Evolutionary conservation across 108 stramenopile species (phyloP).

Genomic region (Fragilaria radians): DNA sequence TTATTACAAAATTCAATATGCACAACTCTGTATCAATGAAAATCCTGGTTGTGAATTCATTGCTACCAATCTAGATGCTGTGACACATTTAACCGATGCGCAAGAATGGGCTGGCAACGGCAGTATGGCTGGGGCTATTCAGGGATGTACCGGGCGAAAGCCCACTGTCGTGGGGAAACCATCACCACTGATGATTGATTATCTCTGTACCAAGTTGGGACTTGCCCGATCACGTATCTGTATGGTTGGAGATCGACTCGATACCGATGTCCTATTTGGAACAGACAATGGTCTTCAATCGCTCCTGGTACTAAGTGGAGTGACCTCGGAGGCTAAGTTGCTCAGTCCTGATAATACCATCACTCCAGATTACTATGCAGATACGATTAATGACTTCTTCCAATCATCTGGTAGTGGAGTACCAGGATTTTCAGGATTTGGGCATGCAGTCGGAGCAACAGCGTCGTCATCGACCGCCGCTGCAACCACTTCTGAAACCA

Average conservation of each 20-base stretch:
- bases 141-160: conserved; percentile 96
- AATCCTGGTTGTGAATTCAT: conserved; percentile 93
- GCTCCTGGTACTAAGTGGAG: conserved; percentile 90
- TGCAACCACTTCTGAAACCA: too few species aligned
- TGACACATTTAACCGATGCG: conserved; percentile 96
- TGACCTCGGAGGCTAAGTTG: conserved; percentile 91
- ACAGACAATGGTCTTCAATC: conserved; percentile 94
- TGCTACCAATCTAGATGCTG: conserved; percentile 97
- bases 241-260: conserved; percentile 98
- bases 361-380: conserved; percentile 92
- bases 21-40: conserved; percentile 96
- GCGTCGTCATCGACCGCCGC: too few species aligned
- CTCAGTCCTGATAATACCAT: conserved; percentile 85
- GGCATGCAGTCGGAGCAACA: too few species aligned
- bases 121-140: conserved; percentile 93
- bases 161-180: conserved; percentile 97
- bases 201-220: conserved; percentile 81
- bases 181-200: conserved; percentile 96
- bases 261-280: conserved; percentile 98
- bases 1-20: conserved; percentile 99
- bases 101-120: conserved; percentile 99
- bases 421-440: too few species aligned
- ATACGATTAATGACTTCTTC: conserved; percentile 93
- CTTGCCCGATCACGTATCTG: conserved; percentile 80
- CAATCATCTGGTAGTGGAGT: too few species aligned